Evolutionary conservation across 257 asterid genomes (phyloP).

Genomic region (Nicotiana tabacum): DNA sequence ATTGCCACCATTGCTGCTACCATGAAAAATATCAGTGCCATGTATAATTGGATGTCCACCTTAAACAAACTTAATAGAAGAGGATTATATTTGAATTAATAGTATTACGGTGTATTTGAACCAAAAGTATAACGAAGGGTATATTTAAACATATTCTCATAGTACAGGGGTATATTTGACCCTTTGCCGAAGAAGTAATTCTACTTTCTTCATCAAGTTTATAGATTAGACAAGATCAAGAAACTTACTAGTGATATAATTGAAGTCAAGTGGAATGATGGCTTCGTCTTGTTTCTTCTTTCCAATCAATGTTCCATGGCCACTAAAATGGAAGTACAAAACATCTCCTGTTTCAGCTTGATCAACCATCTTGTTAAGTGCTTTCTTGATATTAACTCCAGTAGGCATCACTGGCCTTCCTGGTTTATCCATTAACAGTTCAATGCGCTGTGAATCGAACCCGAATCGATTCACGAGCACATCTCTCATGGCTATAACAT

Average conservation of each 20-base stretch:
- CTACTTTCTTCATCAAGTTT: neutral
- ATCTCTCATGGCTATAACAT: constrained; percentile 54
- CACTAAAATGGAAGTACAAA: constrained; percentile 69
- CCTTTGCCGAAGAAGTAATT: too few relatives aligned
- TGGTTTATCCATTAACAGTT: constrained; percentile 54
- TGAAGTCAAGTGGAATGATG: constrained; percentile 72
- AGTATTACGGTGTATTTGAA: too few relatives aligned
- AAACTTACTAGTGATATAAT: constrained; percentile 67
- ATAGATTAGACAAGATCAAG: neutral
- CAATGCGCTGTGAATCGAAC: constrained; percentile 30
- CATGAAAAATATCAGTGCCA: too few relatives aligned
- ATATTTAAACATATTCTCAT: too few relatives aligned
- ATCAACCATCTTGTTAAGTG: constrained; percentile 48
- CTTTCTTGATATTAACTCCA: constrained; percentile 62
- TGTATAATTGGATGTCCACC: too few relatives aligned
- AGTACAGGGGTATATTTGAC: too few relatives aligned
- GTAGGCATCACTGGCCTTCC: constrained; percentile 56
- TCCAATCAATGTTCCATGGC: constrained; percentile 53
- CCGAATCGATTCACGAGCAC: constrained; percentile 47
- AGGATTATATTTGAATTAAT: too few relatives aligned
- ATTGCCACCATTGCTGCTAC: too few relatives aligned
- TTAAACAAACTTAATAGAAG: too few relatives aligned
- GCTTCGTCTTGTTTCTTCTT: constrained; percentile 56
- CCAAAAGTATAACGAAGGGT: too few relatives aligned
- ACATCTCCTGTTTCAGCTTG: constrained; percentile 51